Percentiles rank a stretch among this genome's conserved stretches.
Evolutionary conservation across 495 filamentous ascomycete genomes (phyloP).

Genomic region (Xylaria curta): DNA sequence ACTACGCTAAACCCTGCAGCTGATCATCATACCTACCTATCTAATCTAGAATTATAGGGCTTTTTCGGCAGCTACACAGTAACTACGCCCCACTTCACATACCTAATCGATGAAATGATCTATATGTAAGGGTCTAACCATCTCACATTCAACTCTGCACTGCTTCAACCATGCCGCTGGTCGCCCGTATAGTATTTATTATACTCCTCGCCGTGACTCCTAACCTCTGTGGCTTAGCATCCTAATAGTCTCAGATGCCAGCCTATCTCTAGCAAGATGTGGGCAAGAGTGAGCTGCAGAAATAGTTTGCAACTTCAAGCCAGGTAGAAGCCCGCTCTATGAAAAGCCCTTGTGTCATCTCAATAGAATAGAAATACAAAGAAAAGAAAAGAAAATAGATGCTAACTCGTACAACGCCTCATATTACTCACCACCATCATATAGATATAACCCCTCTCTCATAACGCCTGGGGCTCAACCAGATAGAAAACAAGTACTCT

Average conservation of each 20-base stretch:
- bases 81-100: neutral
- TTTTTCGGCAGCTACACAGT: neutral
- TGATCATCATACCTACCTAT: neutral
- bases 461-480: slow-evolving; percentile 9
- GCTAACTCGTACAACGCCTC: neutral
- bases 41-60: neutral
- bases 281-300: neutral
- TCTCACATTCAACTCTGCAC: neutral
- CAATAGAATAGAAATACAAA: neutral
- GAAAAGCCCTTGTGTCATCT: neutral
- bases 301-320: slow-evolving; percentile 9
- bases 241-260: neutral
- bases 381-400: neutral
- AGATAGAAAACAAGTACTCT: neutral
- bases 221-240: neutral
- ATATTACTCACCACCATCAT: neutral
- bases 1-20: neutral
- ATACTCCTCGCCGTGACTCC: neutral
- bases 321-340: neutral
- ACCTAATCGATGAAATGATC: too few species aligned
- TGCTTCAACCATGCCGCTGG: neutral
- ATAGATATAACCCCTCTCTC: neutral
- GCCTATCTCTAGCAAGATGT: slow-evolving; percentile 1
- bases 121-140: too few species aligned
- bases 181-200: neutral